Base-by-base conservation (phyloP, 2,329 filamentous ascomycete species). In the Trichoderma atroviride region DNA sequence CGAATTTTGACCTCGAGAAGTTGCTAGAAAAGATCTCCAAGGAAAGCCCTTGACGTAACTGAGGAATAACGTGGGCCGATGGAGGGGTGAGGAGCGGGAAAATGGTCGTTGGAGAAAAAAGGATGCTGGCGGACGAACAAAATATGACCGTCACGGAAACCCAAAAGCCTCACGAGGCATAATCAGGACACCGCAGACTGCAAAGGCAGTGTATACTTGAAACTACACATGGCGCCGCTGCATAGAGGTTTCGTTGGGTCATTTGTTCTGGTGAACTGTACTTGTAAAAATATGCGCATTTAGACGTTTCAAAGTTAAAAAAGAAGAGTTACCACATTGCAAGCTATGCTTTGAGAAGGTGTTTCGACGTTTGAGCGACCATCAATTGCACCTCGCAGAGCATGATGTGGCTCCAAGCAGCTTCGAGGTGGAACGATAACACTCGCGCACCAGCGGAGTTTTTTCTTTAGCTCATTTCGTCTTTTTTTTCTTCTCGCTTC, bases 1-100 rank as follows among this genome's bases (percentile, higher is more conserved):
- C 94, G 78, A 93, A 94, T 78, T 98, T 98, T 84, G 94, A 99
- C 80, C 86, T 98, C 75, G 95, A 98, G 86, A 90, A 92, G 75
- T 93, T 89, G 81, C 83, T 97, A 81, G 87, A 88, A 77, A 85
- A 88, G 76, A 83, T 93, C 75, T 75, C 81, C 73, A 81, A 84
- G 79, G 80, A 86, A 78, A 86, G 81, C 77, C 79, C 84, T 75
- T 87, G 83, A 80, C 31, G 53, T 16, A 61, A 59, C 22, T 22
- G 37, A 43, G 37, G 37, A 47, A 63, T 63, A 60, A 53, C 40
- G 40, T 43, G 53, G 60, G 52, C 16, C n/a, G 53, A 29, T 58
- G 68, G 43, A 37, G 63, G 63, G 29, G 63, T 24, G 37, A 57
- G 50, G 56, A 67, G 55, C 53, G 43, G 33, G 33, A 33, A 33